phyloP scores from a whole-genome alignment of 306 rosid species.

The Pyrus betulifolia region DNA sequence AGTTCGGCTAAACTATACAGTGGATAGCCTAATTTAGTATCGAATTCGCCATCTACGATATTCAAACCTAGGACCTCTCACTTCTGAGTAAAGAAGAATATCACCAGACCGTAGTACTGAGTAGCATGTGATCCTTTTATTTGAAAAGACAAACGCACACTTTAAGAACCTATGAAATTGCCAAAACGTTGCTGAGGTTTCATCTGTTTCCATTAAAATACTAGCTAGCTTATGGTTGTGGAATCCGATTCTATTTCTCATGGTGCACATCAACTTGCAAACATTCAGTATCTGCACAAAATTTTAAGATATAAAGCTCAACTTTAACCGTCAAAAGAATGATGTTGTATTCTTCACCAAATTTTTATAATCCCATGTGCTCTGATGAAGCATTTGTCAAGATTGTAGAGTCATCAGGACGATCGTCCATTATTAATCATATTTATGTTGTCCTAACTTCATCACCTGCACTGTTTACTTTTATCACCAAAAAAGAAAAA shows the following conservation, averaged over 20 bases:
- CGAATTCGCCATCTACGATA: too few species aligned
- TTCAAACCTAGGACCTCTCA: too few species aligned
- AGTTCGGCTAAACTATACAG: too few species aligned
- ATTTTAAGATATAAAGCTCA: not conserved
- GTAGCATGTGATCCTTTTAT: not conserved
- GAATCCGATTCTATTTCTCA: conserved; percentile 23
- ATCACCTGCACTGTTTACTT: too few species aligned
- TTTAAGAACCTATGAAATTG: not conserved
- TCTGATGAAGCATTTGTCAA: not conserved
- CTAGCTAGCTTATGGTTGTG: not conserved
- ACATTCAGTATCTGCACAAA: not conserved
- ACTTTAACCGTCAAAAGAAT: not conserved
- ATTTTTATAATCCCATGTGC: not conserved
- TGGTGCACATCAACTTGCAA: not conserved
- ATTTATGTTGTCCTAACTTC: too few species aligned
- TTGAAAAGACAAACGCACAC: conserved; percentile 1
- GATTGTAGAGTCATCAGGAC: too few species aligned
- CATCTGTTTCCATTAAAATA: not conserved
- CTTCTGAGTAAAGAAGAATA: too few species aligned
- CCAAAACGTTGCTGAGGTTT: not conserved
- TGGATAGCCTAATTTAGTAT: too few species aligned
- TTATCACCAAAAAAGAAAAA: too few species aligned
- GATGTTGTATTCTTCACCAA: not conserved
- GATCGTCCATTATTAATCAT: too few species aligned
- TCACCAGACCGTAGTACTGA: too few species aligned